Base-by-base conservation (phyloP, 2,329 filamentous ascomycete species). In the Fusarium torreyae region DNA sequence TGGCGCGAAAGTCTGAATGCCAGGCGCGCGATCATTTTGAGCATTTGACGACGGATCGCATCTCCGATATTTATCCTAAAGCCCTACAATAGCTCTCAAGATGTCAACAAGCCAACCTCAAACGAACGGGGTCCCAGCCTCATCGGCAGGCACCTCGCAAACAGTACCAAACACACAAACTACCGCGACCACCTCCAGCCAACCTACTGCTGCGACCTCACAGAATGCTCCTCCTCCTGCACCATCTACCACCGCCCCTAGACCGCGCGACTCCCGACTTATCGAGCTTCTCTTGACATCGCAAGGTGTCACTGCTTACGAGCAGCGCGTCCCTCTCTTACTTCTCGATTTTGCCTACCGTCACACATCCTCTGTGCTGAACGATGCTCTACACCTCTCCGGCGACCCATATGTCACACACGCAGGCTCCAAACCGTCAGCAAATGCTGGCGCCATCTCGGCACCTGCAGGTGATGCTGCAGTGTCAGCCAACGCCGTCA, bases 301-400 rank as follows among this genome's bases (percentile, higher is more conserved):
- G 9, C 91, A 94, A 74, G 92, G 92, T 75, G 92, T 95, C 11
- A 90, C 91, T 6, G 86, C 90, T 40, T 96, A 94, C 84, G 92
- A 95, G 78, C 88, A 92, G 78, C 92, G 93, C 74, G 92, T 96
- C 2, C 93, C 93, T 1, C 87, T 95, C 1, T 89, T 94, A 61
- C 89, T 96, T 49, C 89, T 96, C 77, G 93, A 96, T 82, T 95
- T 95, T 77, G 92, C 93, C 49, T 96, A 96, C 85, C 89, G 93
- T 38, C 92, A 94, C 84, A 93, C 91, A 11, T 89, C 89, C 2
- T 86, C 88, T 59, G 85, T 94, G 36, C 88, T 94, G 20, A 88
- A 84, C 70, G 92, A 94, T 81, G 90, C 89, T 8, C 81, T 93
- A 17, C 90, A 92, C 74, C 86, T 93, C 26, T 85, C 87, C 7